Base-by-base conservation (phyloP, 2,329 filamentous ascomycete species). In the Chrysoporthe austroafricana region DNA sequence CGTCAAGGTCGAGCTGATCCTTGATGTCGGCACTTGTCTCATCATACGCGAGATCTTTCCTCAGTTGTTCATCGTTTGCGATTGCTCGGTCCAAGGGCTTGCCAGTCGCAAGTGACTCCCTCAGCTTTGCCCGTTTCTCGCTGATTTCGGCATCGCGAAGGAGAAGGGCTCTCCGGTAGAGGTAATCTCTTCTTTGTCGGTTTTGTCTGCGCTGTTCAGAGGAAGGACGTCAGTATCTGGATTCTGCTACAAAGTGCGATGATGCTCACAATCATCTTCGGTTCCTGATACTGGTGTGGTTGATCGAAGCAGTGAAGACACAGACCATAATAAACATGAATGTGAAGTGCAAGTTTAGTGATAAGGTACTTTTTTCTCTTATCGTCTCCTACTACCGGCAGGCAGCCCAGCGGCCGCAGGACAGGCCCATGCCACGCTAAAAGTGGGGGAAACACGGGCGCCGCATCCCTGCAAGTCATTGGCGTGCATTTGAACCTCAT, bases 41-140 rank as follows among this genome's bases (percentile, higher is more conserved):
- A 77, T 99, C 96, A 77, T 95, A 99, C 76, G 94, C 94, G 81
- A 91, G 97, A 77, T 98, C 93, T 76, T 92, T 90, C 56, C 94
- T 88, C 66, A 99, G 81, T 42, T 86, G 77, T 79, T 93, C 93
- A 80, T 99, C 95, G 75, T 97, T 91, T 66, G 94, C 93, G 72
- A 98, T 92, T 46, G 86, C 84, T 34, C 91, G 88, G 73, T 95
- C 91, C 60, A 97, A 82, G 9, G 93, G 91, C 76, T 96, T 97
- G 71, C 96, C 96, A 11, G 92, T 93, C 32, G 96, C 95, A 62
- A 98, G 85, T 11, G 94, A 94, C 44, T 90, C 89, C 77, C 94
- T 91, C 65, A 99, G 82, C 77, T 96, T 92, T 50, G 94, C 91
- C 74, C 95, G 86, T 79, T 97, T 97, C 78, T 97, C 93, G 67